These are phyloP conservation scores for Diplotaxis tenuifolia DNA, from an alignment of 345 rosid genomes.

Conservation along the genomic window DNA sequence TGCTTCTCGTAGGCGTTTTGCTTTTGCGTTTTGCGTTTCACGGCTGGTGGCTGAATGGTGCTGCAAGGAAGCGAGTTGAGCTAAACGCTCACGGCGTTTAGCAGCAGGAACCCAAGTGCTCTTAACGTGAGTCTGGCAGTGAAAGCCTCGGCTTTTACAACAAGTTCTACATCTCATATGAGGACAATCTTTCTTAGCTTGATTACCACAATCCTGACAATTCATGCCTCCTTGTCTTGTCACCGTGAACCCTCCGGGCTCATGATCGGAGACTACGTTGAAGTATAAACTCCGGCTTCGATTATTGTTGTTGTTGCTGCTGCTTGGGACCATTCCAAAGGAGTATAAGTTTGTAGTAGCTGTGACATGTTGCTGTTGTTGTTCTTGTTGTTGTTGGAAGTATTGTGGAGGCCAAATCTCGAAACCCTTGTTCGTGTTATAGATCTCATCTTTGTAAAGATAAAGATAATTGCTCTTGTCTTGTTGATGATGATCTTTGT, in stretches of 20 bases:
- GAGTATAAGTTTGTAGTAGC: slow-evolving; percentile 48
- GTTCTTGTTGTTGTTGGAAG: slow-evolving; percentile 49
- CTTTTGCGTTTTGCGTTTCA: slow-evolving; percentile 49
- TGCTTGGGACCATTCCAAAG: slow-evolving; percentile 68
- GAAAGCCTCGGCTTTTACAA: slow-evolving; percentile 95
- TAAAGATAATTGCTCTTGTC: slow-evolving; percentile 41
- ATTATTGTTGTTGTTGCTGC: slow-evolving; percentile 36
- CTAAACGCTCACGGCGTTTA: slow-evolving; percentile 80
- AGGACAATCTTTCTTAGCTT: slow-evolving; percentile 87
- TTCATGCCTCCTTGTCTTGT: slow-evolving; percentile 81
- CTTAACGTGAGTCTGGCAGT: slow-evolving; percentile 83
- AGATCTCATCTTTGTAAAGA: slow-evolving; percentile 65
- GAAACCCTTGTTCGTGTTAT: slow-evolving; percentile 59
- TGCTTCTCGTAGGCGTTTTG: slow-evolving; percentile 60
- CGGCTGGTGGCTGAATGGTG: slow-evolving; percentile 40
- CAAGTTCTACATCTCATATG: slow-evolving; percentile 94
- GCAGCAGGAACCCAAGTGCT: slow-evolving; percentile 99
- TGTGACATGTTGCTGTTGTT: slow-evolving; percentile 35
- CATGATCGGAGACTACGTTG: slow-evolving; percentile 53
- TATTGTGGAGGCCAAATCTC: slow-evolving; percentile 83
- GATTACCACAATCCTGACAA: slow-evolving; percentile 96
- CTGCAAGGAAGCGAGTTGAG: slow-evolving; percentile 54
- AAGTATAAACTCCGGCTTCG: slow-evolving; percentile 37
- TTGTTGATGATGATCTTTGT: slow-evolving; percentile 37
- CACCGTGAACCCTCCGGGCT: slow-evolving; percentile 52